Percentiles rank a stretch among this genome's conserved stretches.
Evolutionary conservation across 129 eudicot species (phyloP).

Genomic region (Apium graveolens): DNA sequence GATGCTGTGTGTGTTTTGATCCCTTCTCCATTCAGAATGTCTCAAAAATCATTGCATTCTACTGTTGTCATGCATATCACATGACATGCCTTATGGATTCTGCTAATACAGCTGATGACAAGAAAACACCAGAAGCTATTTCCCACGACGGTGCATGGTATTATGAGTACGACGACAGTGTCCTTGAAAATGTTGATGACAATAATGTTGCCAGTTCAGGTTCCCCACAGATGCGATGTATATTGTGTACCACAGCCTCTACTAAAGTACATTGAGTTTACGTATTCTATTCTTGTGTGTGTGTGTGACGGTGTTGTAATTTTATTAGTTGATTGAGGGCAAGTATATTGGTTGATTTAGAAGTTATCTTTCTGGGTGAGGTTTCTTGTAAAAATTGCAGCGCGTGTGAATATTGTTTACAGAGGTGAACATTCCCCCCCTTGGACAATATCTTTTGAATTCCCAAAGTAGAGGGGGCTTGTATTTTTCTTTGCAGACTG

Average conservation of each 20-base stretch:
- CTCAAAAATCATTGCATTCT: slow-evolving; percentile 55
- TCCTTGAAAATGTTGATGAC: slow-evolving; percentile 43
- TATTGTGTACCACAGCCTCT: slow-evolving; percentile 89
- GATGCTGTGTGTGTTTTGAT: slow-evolving; percentile 93
- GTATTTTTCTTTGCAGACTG: no score
- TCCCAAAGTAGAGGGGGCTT: no score
- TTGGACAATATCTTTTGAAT: no score
- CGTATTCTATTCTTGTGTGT: not conserved
- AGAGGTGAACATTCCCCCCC: no score
- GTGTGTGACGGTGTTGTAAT: not conserved
- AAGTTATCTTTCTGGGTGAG: slow-evolving; percentile 2
- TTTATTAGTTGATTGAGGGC: not conserved
- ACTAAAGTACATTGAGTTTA: slow-evolving; percentile 24
- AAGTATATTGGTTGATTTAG: not conserved
- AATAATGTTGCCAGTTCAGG: slow-evolving; percentile 29
- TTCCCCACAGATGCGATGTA: slow-evolving; percentile 62
- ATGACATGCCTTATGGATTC: slow-evolving; percentile 72
- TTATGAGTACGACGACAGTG: slow-evolving; percentile 45
- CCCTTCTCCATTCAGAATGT: slow-evolving; percentile 71
- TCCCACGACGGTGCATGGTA: slow-evolving; percentile 20
- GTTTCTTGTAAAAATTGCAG: slow-evolving; percentile 12
- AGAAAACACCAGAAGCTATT: slow-evolving; percentile 27
- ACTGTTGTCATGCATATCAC: slow-evolving; percentile 93
- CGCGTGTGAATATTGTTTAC: no score
- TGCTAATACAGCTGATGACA: slow-evolving; percentile 32